Evolutionary conservation across 257 asterid genomes (phyloP), one percentile per base, ranked within the genome.

Genomic region (Fraxinus cuspidata): DNA sequence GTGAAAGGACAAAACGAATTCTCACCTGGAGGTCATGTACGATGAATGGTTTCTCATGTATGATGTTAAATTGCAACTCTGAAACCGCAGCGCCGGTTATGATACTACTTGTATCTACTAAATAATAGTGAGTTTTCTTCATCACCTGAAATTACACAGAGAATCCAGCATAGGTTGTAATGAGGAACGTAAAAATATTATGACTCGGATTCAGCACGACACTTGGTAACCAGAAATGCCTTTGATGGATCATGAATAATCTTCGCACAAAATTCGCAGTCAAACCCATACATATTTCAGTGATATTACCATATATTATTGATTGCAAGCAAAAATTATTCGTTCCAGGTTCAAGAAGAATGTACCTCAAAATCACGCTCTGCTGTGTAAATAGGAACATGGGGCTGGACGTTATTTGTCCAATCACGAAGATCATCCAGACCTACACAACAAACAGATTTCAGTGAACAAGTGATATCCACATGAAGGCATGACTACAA

Each of bases 361-460:
- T 23, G 70, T 71, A 95, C 99, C 99, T 96, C 98, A 83, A 95
- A 95, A 75, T 96, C 99, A 42, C 98, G 99, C 38, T 76, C 77
- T n/a, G 98, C 92, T 7, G 96, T 92, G 73, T 93, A 96, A 77
- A 96, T 96, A 70, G 98, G 99, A 79, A 96, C 77, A 29, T 79
- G 47, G 31, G 96, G 90, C 83, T 96, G 99, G 85, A 96, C 93
- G 78, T 96, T 93, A 86, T 96, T 96, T 51, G 99, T 96, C 99
- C 99, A 96, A 84, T 95, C 99, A 64, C 99, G 99, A 47, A 96
- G 90, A 92, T 96, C 99, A 86, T 96, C 99, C 86, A 96, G 83
- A 83, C 99, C 97, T 93, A 89, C 77, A 85, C 34, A 79, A 82
- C 5, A 47, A 65, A 51, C 29, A 31, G 73, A 73, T 51, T 16